Evolutionary conservation across 179 eudicot genomes (phyloP).

Genomic region (Corrigiola litoralis): DNA sequence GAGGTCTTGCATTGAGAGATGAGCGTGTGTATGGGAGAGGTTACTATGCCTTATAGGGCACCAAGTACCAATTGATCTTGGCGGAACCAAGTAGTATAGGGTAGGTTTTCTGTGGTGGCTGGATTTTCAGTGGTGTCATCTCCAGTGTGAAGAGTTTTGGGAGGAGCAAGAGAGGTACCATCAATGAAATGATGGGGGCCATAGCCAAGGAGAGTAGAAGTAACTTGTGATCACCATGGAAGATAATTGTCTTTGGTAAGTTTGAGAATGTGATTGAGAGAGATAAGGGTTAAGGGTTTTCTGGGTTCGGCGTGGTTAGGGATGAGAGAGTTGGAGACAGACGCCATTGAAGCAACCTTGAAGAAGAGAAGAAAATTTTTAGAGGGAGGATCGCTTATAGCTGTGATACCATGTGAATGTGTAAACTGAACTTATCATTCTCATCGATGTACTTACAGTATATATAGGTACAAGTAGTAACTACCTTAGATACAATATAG

Average conservation of each 20-base stretch:
- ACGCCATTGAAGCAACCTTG: no score
- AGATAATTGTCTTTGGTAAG: slow-evolving; percentile 1
- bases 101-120: neutral
- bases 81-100: neutral
- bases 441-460: no score
- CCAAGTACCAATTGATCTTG: neutral
- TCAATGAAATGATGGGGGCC: neutral
- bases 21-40: neutral
- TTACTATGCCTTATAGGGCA: neutral
- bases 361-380: no score
- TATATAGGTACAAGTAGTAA: no score
- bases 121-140: neutral
- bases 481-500: no score
- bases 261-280: neutral
- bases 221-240: slow-evolving; percentile 7
- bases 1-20: neutral
- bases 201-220: neutral
- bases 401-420: no score
- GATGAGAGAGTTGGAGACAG: neutral
- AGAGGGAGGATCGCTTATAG: no score
- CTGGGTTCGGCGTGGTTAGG: neutral
- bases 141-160: neutral
- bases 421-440: no score
- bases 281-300: neutral
- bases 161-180: neutral